Conservation (phyloP, 495 filamentous ascomycete species). For the Hapsidospora chrysogenum region DNA sequence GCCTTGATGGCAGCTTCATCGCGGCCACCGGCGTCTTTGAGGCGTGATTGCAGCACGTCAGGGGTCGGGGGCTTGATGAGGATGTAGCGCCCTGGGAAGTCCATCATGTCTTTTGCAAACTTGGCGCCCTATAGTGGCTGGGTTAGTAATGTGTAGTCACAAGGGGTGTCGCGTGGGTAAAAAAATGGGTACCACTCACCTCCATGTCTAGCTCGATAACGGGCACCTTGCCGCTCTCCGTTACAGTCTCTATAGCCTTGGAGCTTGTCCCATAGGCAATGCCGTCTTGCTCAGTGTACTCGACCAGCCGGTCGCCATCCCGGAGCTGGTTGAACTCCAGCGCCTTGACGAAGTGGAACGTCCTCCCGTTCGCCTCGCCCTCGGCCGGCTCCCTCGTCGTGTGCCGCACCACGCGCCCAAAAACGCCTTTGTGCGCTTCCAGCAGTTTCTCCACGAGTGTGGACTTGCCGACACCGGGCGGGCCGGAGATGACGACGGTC, state of each 20-base stretch:
- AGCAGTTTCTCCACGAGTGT: constrained; percentile 20
- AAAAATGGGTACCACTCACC: constrained; percentile 12
- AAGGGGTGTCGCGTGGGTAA: no score
- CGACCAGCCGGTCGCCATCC: constrained; percentile 33
- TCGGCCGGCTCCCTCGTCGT: constrained; percentile 25
- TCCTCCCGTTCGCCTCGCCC: constrained; percentile 24
- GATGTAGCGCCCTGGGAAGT: constrained; percentile 52
- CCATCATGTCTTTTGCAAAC: constrained; percentile 50
- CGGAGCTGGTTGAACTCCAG: constrained; percentile 30
- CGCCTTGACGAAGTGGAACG: constrained; percentile 29
- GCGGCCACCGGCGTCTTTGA: constrained; percentile 37
- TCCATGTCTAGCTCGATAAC: constrained; percentile 41
- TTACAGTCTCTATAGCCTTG: constrained; percentile 24
- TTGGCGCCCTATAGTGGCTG: constrained; percentile 39
- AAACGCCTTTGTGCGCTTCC: constrained; percentile 22
- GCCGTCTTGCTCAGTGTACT: constrained; percentile 25
- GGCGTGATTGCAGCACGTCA: constrained; percentile 41
- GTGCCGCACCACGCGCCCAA: constrained; percentile 20
- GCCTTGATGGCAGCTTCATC: constrained; percentile 36
- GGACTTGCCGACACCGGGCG: constrained; percentile 18
- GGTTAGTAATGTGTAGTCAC: constrained; percentile 8
- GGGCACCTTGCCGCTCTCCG: constrained; percentile 28
- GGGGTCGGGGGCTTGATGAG: constrained; percentile 54
- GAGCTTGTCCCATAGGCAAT: constrained; percentile 27
- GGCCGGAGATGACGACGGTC: constrained; percentile 29